phyloP scores from a whole-genome alignment of 2,329 filamentous ascomycete species.

The Leptoxyphium fumago region DNA sequence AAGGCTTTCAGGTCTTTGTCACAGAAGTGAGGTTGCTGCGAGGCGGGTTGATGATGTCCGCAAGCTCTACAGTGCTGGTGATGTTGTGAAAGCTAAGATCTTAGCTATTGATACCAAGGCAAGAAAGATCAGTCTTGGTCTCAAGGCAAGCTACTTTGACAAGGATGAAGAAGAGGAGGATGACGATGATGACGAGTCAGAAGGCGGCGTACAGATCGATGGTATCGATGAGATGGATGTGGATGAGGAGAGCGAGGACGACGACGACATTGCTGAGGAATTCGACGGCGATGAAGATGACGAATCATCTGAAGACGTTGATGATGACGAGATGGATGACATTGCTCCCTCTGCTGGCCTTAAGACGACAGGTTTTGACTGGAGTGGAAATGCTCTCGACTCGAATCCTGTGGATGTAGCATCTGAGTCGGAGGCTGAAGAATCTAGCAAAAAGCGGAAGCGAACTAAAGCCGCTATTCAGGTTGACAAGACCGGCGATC shows the following conservation, averaged over 20 bases:
- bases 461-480: constrained; percentile 69
- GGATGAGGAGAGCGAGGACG: constrained; percentile 17
- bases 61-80: constrained; percentile 78
- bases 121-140: constrained; percentile 70
- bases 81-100: constrained; percentile 84
- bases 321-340: constrained; percentile 22
- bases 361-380: constrained; percentile 69
- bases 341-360: constrained; percentile 33
- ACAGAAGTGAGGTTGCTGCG: constrained; percentile 83
- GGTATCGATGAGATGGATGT: constrained; percentile 14
- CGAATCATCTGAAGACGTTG: constrained; percentile 10
- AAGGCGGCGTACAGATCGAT: constrained; percentile 18
- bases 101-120: constrained; percentile 61
- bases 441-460: constrained; percentile 38
- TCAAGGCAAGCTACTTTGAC: constrained; percentile 86
- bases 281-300: constrained; percentile 16
- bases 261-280: constrained; percentile 26
- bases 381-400: constrained; percentile 51
- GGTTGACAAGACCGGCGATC: constrained; percentile 79
- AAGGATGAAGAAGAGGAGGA: constrained; percentile 37
- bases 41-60: constrained; percentile 67
- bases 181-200: constrained; percentile 27
- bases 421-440: constrained; percentile 40
- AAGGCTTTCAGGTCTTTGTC: constrained; percentile 86
- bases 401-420: constrained; percentile 39